phyloP scores from a whole-genome alignment of 2,329 filamentous ascomycete genomes.

The Zarea fungicola region DNA sequence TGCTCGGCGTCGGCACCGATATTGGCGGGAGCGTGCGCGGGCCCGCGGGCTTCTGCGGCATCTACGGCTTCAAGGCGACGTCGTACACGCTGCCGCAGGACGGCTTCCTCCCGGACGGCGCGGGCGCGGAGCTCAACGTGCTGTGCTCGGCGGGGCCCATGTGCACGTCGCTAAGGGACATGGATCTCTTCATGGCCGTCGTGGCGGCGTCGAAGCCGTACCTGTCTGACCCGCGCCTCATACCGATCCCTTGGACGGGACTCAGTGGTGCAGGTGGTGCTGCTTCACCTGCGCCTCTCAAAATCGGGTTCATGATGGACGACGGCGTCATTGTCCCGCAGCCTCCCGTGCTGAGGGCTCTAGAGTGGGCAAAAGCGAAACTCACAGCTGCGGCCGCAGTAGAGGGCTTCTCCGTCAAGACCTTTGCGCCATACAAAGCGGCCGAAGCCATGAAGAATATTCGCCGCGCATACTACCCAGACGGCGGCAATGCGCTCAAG shows the following conservation, averaged over 20 bases:
- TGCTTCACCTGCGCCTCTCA: constrained; percentile 20
- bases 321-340: constrained; percentile 34
- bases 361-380: constrained; percentile 28
- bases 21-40: constrained; percentile 30
- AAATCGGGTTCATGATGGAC: constrained; percentile 38
- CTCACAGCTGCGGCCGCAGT: constrained; percentile 19
- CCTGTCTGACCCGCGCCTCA: constrained; percentile 25
- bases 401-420: constrained; percentile 31
- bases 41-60: constrained; percentile 7
- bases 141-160: constrained; percentile 30
- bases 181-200: constrained; percentile 29
- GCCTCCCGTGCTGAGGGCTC: constrained; percentile 30
- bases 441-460: constrained; percentile 28
- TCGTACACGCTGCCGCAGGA: not conserved
- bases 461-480: constrained; percentile 41
- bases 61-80: constrained; percentile 13
- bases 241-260: constrained; percentile 30
- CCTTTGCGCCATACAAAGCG: constrained; percentile 28
- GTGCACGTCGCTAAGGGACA: constrained; percentile 26
- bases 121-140: constrained; percentile 29
- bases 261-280: constrained; percentile 10
- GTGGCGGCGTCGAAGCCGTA: constrained; percentile 23
- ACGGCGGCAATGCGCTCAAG: constrained; percentile 30
- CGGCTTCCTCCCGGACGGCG: not conserved
- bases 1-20: constrained; percentile 34